phyloP scores from a whole-genome alignment of 441 rosid species.

The Viola pubescens region DNA sequence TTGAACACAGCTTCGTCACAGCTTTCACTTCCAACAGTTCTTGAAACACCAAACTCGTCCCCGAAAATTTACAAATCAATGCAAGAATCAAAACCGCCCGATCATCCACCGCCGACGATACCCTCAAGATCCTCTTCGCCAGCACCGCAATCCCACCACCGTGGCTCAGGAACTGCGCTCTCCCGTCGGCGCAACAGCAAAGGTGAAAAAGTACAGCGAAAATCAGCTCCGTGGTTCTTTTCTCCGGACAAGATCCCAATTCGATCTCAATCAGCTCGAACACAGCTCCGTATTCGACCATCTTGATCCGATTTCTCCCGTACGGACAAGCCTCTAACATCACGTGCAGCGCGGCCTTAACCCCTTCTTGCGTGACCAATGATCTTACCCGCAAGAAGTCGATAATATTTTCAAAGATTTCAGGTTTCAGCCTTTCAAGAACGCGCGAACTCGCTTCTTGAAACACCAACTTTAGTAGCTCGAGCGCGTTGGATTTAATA shows the following conservation, averaged over 20 bases:
- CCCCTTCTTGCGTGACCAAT: slow-evolving; percentile 23
- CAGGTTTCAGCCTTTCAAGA: slow-evolving; percentile 36
- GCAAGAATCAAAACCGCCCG: slow-evolving; percentile 45
- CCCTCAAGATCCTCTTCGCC: slow-evolving; percentile 37
- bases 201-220: slow-evolving; percentile 45
- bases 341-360: slow-evolving; percentile 38
- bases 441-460: slow-evolving; percentile 26
- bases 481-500: slow-evolving; percentile 32
- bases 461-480: slow-evolving; percentile 29
- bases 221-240: slow-evolving; percentile 41
- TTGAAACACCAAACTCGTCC: slow-evolving; percentile 27
- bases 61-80: slow-evolving; percentile 35
- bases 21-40: slow-evolving; percentile 54
- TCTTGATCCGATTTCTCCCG: slow-evolving; percentile 44
- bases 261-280: slow-evolving; percentile 54
- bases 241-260: slow-evolving; percentile 25
- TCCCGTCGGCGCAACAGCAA: slow-evolving; percentile 65
- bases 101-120: slow-evolving; percentile 43
- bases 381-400: slow-evolving; percentile 22
- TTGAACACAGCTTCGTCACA: slow-evolving; percentile 44
- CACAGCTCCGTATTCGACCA: slow-evolving; percentile 40
- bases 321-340: slow-evolving; percentile 37
- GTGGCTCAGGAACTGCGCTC: slow-evolving; percentile 54
- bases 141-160: slow-evolving; percentile 47
- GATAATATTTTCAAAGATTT: slow-evolving; percentile 33